A percentile compares a stretch with the other conserved stretches of the same genome.
Evolutionary conservation across 805 yeast species (phyloP).

Genomic region (Teunomyces lycoperdinae): DNA sequence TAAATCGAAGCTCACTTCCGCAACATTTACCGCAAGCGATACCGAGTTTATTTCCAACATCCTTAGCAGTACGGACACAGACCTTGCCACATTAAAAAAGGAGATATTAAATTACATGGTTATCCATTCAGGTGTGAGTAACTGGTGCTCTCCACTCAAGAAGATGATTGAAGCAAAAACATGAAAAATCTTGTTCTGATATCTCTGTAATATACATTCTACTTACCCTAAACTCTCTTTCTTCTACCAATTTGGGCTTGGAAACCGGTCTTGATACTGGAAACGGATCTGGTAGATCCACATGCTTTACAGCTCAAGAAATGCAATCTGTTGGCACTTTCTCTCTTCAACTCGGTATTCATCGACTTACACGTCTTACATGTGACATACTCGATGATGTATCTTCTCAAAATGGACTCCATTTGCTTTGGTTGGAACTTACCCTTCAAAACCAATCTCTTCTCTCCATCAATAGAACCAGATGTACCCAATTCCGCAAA

Average conservation of each 20-base stretch:
- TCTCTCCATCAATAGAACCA: constrained; percentile 97
- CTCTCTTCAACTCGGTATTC: constrained; percentile 94
- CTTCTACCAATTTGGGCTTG: constrained; percentile 95
- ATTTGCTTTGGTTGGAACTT: constrained; percentile 96
- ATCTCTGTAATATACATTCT: constrained; percentile 11
- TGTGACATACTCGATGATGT: constrained; percentile 94
- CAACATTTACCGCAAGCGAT: neutral
- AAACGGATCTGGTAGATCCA: constrained; percentile 95
- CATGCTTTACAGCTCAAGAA: constrained; percentile 97
- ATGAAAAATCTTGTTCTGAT: constrained; percentile 6
- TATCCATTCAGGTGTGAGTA: constrained; percentile 51
- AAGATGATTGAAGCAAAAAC: constrained; percentile 34
- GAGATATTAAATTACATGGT: constrained; percentile 52
- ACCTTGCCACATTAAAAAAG: constrained; percentile 23
- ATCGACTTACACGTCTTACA: constrained; percentile 98
- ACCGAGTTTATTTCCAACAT: constrained; percentile 13
- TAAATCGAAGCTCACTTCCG: constrained; percentile 32
- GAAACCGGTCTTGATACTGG: constrained; percentile 98
- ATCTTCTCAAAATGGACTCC: constrained; percentile 94
- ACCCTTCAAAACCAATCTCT: constrained; percentile 96
- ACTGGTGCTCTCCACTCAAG: constrained; percentile 69
- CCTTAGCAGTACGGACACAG: constrained; percentile 3
- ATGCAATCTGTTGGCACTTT: constrained; percentile 92
- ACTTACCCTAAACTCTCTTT: constrained; percentile 49
- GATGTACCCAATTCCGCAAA: constrained; percentile 99